These are phyloP conservation scores for Harringtonia aguacate DNA, from an alignment of 2,329 filamentous ascomycete species.

Conservation along the genomic window DNA sequence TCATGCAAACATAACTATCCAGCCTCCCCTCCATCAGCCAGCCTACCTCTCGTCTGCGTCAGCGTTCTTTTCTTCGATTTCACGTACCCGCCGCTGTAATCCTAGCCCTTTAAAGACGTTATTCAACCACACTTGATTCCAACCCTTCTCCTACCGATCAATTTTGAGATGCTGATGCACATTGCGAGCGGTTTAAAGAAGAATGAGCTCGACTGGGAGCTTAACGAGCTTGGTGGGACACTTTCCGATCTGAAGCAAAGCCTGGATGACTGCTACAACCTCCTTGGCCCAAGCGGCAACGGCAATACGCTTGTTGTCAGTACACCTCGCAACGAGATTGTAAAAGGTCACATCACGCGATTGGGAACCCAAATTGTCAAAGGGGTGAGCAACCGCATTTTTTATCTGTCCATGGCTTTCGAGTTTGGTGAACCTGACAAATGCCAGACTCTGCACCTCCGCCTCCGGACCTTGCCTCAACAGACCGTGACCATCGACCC, in stretches of 20 bases:
- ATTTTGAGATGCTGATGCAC: not conserved
- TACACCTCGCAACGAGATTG: conserved; percentile 73
- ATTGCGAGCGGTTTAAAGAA: conserved; percentile 20
- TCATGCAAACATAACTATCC: too few relatives aligned
- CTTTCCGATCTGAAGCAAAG: conserved; percentile 47
- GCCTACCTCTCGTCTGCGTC: too few relatives aligned
- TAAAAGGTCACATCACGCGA: conserved; percentile 88
- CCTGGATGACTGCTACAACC: conserved; percentile 77
- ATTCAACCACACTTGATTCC: not conserved
- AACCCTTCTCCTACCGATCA: not conserved
- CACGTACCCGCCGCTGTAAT: too few relatives aligned
- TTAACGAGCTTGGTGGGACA: conserved; percentile 35
- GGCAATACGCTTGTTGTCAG: conserved; percentile 85
- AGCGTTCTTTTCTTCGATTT: too few relatives aligned
- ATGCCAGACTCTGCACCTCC: conserved; percentile 60
- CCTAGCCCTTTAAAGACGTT: too few relatives aligned
- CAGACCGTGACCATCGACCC: conserved; percentile 38
- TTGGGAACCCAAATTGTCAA: conserved; percentile 87
- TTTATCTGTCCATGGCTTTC: not conserved
- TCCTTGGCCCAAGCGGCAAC: conserved; percentile 74
- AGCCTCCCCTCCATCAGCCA: too few relatives aligned
- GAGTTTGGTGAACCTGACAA: not conserved
- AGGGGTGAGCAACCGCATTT: conserved; percentile 46
- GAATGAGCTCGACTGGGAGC: conserved; percentile 45
- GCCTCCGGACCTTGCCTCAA: conserved; percentile 55